phyloP scores from a whole-genome alignment of 129 eudicot species.

The Saussurea involucrata region DNA sequence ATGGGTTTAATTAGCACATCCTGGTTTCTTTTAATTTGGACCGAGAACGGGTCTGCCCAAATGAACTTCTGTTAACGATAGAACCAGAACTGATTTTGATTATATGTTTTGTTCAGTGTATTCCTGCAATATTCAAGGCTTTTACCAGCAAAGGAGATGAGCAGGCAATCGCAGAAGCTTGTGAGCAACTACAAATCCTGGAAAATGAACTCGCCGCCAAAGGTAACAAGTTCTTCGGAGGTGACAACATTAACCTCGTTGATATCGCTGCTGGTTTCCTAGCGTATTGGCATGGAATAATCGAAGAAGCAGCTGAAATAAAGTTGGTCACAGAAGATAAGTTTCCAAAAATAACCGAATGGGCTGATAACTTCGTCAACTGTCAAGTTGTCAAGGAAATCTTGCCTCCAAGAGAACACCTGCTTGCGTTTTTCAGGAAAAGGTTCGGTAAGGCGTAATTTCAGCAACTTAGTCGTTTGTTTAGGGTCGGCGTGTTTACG shows the following conservation, averaged over 20 bases:
- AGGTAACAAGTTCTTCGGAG: conserved; percentile 24
- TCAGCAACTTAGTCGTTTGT: too few relatives aligned
- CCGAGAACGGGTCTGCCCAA: too few relatives aligned
- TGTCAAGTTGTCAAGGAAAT: conserved; percentile 21
- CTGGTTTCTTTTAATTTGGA: too few relatives aligned
- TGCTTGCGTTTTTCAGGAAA: background rate
- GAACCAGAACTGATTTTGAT: background rate
- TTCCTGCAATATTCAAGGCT: background rate
- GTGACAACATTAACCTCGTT: conserved; percentile 12
- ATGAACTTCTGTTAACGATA: too few relatives aligned
- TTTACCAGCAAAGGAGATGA: background rate
- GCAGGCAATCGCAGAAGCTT: background rate
- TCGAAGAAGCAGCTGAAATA: conserved; percentile 21
- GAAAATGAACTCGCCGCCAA: conserved; percentile 5
- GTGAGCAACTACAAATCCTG: background rate
- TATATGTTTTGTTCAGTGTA: background rate
- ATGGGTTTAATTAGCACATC: too few relatives aligned
- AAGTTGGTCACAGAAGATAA: conserved; percentile 19
- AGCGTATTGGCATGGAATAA: conserved; percentile 21
- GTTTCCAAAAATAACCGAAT: conserved; percentile 29
- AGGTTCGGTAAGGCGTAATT: background rate
- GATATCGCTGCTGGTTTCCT: conserved; percentile 25
- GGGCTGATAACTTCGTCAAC: conserved; percentile 22
- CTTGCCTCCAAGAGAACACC: conserved; percentile 23
- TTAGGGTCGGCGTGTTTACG: background rate